phyloP scores from a whole-genome alignment of 768 basidiomycete genomes.

The Tricholoma sp. region DNA sequence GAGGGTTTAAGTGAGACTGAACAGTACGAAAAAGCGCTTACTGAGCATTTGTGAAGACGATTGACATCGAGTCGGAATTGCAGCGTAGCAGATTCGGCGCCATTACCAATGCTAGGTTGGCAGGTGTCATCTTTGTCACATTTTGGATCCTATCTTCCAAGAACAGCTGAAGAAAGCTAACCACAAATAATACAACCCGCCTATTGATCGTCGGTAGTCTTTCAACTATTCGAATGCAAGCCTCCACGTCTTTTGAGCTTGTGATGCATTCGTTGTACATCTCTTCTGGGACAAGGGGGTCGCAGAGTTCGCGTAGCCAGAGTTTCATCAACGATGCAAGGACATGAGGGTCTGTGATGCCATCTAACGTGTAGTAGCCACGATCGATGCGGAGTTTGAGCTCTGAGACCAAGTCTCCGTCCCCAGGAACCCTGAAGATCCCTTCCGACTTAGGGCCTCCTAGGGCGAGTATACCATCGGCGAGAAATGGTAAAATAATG shows the following conservation, averaged over 20 bases:
- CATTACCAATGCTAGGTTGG: conserved; percentile 86
- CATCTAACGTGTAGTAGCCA: conserved; percentile 86
- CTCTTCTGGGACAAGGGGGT: conserved; percentile 88
- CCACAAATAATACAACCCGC: conserved; percentile 78
- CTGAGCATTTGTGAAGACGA: conserved; percentile 92
- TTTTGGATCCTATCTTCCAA: conserved; percentile 68
- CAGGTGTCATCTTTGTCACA: conserved; percentile 85
- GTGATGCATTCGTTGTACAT: conserved; percentile 88
- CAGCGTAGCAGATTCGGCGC: conserved; percentile 88
- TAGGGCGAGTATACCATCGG: conserved; percentile 85
- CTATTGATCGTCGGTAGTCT: conserved; percentile 82
- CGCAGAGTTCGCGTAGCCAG: conserved; percentile 88
- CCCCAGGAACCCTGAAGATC: conserved; percentile 91
- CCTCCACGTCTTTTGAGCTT: conserved; percentile 57
- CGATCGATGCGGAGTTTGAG: conserved; percentile 87
- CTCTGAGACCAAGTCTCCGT: conserved; percentile 81
- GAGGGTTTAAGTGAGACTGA: conserved; percentile 3
- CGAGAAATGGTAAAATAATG: conserved; percentile 90
- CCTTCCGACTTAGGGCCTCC: conserved; percentile 85
- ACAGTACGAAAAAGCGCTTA: conserved; percentile 36
- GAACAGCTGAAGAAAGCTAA: conserved; percentile 91
- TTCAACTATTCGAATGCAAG: conserved; percentile 69
- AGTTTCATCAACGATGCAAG: conserved; percentile 88
- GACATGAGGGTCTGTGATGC: conserved; percentile 87
- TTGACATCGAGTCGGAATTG: conserved; percentile 78